Evolutionary conservation across 192 early-diverging fungal genomes (phyloP), one percentile per base, ranked within the genome.

Genomic region (Backusella luteola): DNA sequence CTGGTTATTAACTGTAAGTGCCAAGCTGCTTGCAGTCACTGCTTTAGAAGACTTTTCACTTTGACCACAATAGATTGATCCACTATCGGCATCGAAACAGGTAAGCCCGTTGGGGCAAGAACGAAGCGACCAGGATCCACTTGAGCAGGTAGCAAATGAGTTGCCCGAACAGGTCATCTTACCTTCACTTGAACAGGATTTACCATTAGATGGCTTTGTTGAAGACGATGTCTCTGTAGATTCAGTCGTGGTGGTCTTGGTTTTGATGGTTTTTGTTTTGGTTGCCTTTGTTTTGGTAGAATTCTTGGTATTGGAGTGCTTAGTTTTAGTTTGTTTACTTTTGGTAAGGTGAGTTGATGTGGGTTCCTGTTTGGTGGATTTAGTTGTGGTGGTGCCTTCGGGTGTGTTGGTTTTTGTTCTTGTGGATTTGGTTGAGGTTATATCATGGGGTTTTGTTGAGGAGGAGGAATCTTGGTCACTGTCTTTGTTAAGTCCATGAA

Each of bases 81-180:
- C 77, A 21, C 80, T 77, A 44, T 84, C 75, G 0, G 84, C 82
- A 41, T 79, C 67, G 66, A 81, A 82, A 73, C 88, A 89, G 35
- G 79, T 82, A 15, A 83, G 81, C 8, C 85, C 85, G 1, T 82
- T 39, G 2, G 84, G 80, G 34, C 88, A 89, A 7, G 79, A 12
- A 15, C 79, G 76, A 4, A 84, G 46, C 26, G 80, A 78, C 88
- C 88, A 89, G n/a, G 53, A 44, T 11, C 86, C 85, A 34, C 77
- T 73, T 34, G 77, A 66, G 73, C 88, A 89, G 12, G 84, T 69
- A 15, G 82, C 88, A 80, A 80, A 86, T 17, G 69, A 74, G 34
- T 77, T 73, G 21, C 85, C 85, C 29, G 73, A 77, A 53, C 88
- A 89, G 2, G 80, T 81, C 36, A 86, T 80, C 34, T 82, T 76